A percentile compares a stretch with the other conserved stretches of the same genome.
Conservation (phyloP, 805 yeast species). For the Saturnispora bothae region DNA sequence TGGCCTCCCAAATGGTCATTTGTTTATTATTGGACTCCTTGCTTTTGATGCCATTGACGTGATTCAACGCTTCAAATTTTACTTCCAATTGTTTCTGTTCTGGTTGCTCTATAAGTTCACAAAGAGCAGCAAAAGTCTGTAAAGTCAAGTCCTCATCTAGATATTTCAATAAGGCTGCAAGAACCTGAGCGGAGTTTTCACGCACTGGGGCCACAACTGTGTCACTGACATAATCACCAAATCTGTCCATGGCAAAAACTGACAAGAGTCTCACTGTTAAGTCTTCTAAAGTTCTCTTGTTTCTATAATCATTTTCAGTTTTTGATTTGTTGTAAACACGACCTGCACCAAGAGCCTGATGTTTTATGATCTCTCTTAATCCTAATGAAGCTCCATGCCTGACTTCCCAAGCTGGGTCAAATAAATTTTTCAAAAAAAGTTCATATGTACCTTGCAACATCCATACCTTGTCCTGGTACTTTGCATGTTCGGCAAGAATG, state of each 20-base stretch:
- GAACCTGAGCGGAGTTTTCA: conserved; percentile 90
- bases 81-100: no score
- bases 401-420: conserved; percentile 83
- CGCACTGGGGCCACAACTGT: conserved; percentile 98
- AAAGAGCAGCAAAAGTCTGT: conserved; percentile 54
- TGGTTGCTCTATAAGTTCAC: conserved; percentile 57
- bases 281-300: conserved; percentile 71
- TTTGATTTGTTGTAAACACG: conserved; percentile 53
- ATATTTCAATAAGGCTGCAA: conserved; percentile 82
- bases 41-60: no score
- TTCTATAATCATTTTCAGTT: conserved; percentile 55
- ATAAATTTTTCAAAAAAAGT: conserved; percentile 63
- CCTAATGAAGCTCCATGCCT: conserved; percentile 96
- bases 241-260: conserved; percentile 83
- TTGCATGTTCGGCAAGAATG: conserved; percentile 18
- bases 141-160: conserved; percentile 48
- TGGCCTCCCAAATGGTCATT: conserved; percentile 76
- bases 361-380: conserved; percentile 66
- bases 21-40: conserved; percentile 29
- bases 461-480: conserved; percentile 74
- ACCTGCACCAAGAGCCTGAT: conserved; percentile 79
- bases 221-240: conserved; percentile 95
- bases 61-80: no score
- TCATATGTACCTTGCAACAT: conserved; percentile 91
- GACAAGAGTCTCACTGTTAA: conserved; percentile 76